These are phyloP conservation scores for Madurella mycetomatis DNA, from an alignment of 2,329 filamentous ascomycete species.

Conservation along the genomic window DNA sequence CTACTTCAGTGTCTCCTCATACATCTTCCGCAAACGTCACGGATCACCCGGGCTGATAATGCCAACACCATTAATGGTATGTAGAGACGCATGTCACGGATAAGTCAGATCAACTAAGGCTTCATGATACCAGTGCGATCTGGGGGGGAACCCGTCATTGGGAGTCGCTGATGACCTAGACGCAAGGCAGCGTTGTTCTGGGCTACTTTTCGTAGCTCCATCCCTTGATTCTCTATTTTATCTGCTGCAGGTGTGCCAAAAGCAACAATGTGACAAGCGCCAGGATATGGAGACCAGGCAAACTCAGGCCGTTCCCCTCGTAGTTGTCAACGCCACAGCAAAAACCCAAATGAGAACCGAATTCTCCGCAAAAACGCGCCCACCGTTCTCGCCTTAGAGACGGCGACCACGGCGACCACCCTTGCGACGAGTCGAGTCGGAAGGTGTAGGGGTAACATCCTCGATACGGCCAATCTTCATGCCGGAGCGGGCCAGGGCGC, in stretches of 20 bases:
- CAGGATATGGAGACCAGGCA: slow-evolving; percentile 60
- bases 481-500: slow-evolving; percentile 95
- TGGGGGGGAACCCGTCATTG: slow-evolving; percentile 5
- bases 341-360: slow-evolving; percentile 47
- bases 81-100: neutral
- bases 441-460: slow-evolving; percentile 98
- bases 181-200: slow-evolving; percentile 20
- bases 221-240: slow-evolving; percentile 25
- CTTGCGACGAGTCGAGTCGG: slow-evolving; percentile 99
- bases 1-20: no score
- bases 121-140: neutral
- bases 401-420: slow-evolving; percentile 99
- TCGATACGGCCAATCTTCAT: slow-evolving; percentile 99
- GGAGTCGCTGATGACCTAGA: slow-evolving; percentile 16
- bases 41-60: no score
- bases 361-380: slow-evolving; percentile 29
- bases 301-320: slow-evolving; percentile 64
- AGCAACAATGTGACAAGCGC: slow-evolving; percentile 46
- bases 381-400: slow-evolving; percentile 62
- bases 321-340: slow-evolving; percentile 64
- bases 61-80: no score
- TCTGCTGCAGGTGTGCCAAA: slow-evolving; percentile 35
- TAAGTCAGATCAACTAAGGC: neutral
- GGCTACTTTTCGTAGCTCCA: slow-evolving; percentile 24
- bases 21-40: no score